Base-by-base conservation (phyloP, 169 alveolate genomes). In the Plasmodium vinckei region DNA sequence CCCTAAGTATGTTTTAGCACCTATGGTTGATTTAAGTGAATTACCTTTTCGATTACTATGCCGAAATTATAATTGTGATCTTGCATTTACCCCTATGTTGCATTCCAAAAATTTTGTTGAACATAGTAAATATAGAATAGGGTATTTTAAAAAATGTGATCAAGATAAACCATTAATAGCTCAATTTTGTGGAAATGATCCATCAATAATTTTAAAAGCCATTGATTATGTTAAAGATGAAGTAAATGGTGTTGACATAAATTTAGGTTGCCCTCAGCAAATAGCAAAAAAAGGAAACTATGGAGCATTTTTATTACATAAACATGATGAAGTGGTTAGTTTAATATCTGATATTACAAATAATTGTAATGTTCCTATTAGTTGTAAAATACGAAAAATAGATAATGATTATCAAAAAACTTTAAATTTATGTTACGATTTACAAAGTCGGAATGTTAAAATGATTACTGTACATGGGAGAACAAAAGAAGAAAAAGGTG, bases 251-350 rank as follows among this genome's bases (percentile, higher is more conserved):
- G 96, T 97, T n/a, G 99, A 97, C 92, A 68, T 97, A 27, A 97
- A 97, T 93, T 88, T 96, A 56, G 98, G 98, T 0, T 97, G 98
- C 69, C 99, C 99, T n/a, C 98, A 97, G 92, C 97, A 96, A 56
- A 97, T 97, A 15, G 99, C 99, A 39, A 96, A 90, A 88, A 94
- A 93, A 84, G 99, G 99, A 7, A 95, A 95, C 71, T 97, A 97
- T 92, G 99, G 99, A 1, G 93, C 99, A 9, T 97, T 94, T 92
- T 94, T 97, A 77, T 92, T 97, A 19, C 97, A 96, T 53, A 95
- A 96, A 70, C 97, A 97, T 10, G 97, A 96, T 25, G 89, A 89
- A 33, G 93, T 93, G 17, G 84, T 95, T 19, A 84, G 88, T 21
- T 92, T 97, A 49, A 96, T 97, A 5, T 92, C 95, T 42, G 90